Conservation (phyloP, 1,284 basidiomycete genomes). For the Melampsora allii-populina region DNA sequence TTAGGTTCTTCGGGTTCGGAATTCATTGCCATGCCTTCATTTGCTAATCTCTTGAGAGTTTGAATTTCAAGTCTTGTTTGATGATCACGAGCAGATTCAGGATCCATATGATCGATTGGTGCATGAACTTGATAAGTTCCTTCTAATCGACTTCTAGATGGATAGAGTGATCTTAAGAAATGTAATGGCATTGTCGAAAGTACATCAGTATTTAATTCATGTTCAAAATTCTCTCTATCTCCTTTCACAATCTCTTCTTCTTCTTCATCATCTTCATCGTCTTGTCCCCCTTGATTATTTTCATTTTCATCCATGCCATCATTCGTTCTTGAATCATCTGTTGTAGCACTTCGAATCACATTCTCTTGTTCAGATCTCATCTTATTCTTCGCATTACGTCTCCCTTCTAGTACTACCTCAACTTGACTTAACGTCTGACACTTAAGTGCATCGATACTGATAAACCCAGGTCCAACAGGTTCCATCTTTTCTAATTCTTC, state of each 20-base stretch:
- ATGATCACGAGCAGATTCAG: not conserved
- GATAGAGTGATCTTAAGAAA: slow-evolving; percentile 41
- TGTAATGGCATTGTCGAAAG: slow-evolving; percentile 38
- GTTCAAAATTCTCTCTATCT: slow-evolving; percentile 40
- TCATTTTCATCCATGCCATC: slow-evolving; percentile 20
- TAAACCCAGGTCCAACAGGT: slow-evolving; percentile 27
- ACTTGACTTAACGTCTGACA: slow-evolving; percentile 40
- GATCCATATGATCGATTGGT: not conserved
- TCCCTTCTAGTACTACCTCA: slow-evolving; percentile 23
- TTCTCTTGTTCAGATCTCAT: not conserved
- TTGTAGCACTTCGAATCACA: slow-evolving; percentile 1
- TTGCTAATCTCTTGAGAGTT: too few species aligned
- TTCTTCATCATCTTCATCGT: slow-evolving; percentile 13
- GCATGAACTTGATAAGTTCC: not conserved
- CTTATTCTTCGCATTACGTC: not conserved
- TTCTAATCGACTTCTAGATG: slow-evolving; percentile 26
- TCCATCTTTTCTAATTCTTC: slow-evolving; percentile 43
- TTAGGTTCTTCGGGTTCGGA: too few species aligned
- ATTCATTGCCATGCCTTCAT: not conserved
- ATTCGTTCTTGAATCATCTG: slow-evolving; percentile 9
- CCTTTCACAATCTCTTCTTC: slow-evolving; percentile 26
- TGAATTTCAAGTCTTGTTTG: too few species aligned
- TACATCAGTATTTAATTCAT: slow-evolving; percentile 38
- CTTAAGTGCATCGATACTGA: slow-evolving; percentile 40
- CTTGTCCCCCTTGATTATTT: not conserved